Evolutionary conservation across 805 yeast genomes (phyloP).

Genomic region (Wickerhamiella occidentalis): DNA sequence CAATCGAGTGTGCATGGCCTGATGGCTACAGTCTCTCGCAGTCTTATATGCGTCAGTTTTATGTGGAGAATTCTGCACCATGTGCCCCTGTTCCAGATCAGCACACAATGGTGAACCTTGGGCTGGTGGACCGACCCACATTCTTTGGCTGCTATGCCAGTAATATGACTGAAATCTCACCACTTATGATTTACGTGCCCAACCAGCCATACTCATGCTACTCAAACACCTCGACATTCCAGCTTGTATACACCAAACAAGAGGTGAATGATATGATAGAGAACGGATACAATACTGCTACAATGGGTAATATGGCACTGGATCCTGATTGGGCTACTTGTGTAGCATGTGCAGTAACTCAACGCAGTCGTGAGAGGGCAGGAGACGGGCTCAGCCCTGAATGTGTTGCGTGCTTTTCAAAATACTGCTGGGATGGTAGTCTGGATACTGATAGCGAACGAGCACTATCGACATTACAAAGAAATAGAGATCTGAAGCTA

Average conservation of each 20-base stretch:
- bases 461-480: neutral
- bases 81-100: constrained; percentile 75
- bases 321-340: constrained; percentile 63
- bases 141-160: constrained; percentile 73
- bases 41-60: constrained; percentile 50
- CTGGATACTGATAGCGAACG: constrained; percentile 11
- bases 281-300: constrained; percentile 52
- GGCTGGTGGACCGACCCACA: constrained; percentile 55
- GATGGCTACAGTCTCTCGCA: constrained; percentile 44
- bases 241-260: constrained; percentile 46
- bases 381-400: constrained; percentile 49
- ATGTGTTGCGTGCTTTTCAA: constrained; percentile 57
- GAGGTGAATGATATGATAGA: constrained; percentile 49
- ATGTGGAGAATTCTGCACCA: constrained; percentile 39
- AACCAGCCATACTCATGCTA: constrained; percentile 53
- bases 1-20: constrained; percentile 41
- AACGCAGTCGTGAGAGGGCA: constrained; percentile 62
- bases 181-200: constrained; percentile 58
- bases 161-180: constrained; percentile 53
- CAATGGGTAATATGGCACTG: constrained; percentile 48
- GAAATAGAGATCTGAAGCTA: neutral
- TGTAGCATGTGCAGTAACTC: constrained; percentile 70
- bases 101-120: constrained; percentile 44
- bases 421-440: constrained; percentile 65
- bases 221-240: constrained; percentile 63